Percentiles rank a stretch among this genome's conserved stretches.
Conservation (phyloP, 2,329 filamentous ascomycete species). For the Fusarium sp. region DNA sequence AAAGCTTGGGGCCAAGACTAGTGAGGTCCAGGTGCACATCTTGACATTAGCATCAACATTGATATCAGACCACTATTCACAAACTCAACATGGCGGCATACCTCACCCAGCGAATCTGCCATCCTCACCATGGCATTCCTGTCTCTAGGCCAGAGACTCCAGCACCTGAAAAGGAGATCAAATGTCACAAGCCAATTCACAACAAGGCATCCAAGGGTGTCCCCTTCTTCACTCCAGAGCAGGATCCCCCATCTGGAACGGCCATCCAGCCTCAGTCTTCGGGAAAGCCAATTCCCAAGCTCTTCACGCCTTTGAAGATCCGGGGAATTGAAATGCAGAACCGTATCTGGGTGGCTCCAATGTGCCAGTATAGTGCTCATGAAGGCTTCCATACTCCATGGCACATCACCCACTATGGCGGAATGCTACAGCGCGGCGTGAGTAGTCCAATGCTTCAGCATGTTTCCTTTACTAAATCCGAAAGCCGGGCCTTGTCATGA, state of each 20-base stretch:
- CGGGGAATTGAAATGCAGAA: slow-evolving; percentile 57
- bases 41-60: not conserved
- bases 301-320: slow-evolving; percentile 60
- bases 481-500: slow-evolving; percentile 68
- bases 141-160: slow-evolving; percentile 40
- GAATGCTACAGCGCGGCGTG: slow-evolving; percentile 75
- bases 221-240: slow-evolving; percentile 61
- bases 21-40: not conserved
- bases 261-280: slow-evolving; percentile 54
- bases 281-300: slow-evolving; percentile 61
- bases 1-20: not conserved
- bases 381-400: slow-evolving; percentile 74
- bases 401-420: slow-evolving; percentile 79
- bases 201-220: slow-evolving; percentile 46
- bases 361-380: slow-evolving; percentile 59
- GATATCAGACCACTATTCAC: not conserved
- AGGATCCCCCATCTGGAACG: slow-evolving; percentile 56
- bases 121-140: slow-evolving; percentile 43
- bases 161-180: slow-evolving; percentile 28
- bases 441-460: not conserved
- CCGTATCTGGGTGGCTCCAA: slow-evolving; percentile 57
- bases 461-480: not conserved
- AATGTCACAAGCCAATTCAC: slow-evolving; percentile 35
- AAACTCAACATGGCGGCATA: slow-evolving; percentile 41
- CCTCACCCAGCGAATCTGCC: slow-evolving; percentile 38